Evolutionary conservation across 176 grass and related monocot genomes (phyloP).

Genomic region (Rhynchospora pubera): DNA sequence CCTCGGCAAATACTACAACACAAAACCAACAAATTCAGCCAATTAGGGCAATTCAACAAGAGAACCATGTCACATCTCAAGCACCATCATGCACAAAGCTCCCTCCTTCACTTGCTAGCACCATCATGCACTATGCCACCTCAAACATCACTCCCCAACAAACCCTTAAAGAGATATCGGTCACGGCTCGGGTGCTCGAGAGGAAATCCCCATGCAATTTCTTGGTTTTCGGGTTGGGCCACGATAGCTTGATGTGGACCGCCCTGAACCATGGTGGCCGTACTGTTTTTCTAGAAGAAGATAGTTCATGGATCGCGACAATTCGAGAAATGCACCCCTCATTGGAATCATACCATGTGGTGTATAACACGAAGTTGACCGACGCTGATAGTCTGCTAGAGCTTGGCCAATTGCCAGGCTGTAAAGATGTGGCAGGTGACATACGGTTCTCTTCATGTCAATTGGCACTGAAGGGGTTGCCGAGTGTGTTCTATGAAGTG

Average conservation of each 20-base stretch:
- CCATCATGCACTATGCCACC: slow-evolving; percentile 52
- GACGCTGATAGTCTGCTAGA: slow-evolving; percentile 34
- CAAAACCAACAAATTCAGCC: not conserved
- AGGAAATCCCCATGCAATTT: slow-evolving; percentile 51
- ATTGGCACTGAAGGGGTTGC: slow-evolving; percentile 49
- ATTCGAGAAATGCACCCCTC: slow-evolving; percentile 21
- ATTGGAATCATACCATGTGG: slow-evolving; percentile 30
- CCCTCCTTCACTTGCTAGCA: slow-evolving; percentile 19
- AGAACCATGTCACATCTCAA: not conserved
- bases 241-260: slow-evolving; percentile 49
- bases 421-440: slow-evolving; percentile 21
- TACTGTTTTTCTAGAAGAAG: slow-evolving; percentile 61
- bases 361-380: slow-evolving; percentile 23
- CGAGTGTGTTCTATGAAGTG: slow-evolving; percentile 39
- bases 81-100: slow-evolving; percentile 21
- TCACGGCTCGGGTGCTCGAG: slow-evolving; percentile 31
- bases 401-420: slow-evolving; percentile 16
- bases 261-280: slow-evolving; percentile 70
- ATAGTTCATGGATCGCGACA: slow-evolving; percentile 25
- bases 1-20: not conserved
- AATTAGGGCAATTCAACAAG: not conserved
- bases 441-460: slow-evolving; percentile 27
- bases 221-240: slow-evolving; percentile 57
- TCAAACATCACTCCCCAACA: slow-evolving; percentile 27
- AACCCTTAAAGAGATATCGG: slow-evolving; percentile 33